Evolutionary conservation across 331 rosid genomes (phyloP), one percentile per base, ranked within the genome.

Genomic region (Cydonia oblonga): DNA sequence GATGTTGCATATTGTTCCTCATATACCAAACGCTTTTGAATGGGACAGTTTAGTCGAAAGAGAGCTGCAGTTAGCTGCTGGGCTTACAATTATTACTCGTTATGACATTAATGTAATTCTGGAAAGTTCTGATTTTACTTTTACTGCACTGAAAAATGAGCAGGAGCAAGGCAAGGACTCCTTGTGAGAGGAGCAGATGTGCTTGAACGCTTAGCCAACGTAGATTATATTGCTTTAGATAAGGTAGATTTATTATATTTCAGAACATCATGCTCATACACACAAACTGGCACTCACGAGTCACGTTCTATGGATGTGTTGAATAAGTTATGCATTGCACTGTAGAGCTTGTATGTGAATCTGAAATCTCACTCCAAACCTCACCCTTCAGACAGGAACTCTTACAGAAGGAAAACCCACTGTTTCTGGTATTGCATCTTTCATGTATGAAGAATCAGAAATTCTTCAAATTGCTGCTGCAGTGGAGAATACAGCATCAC

Each of bases 121-220:
- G 16, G 20, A 24, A 18, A 8, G 59, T 42, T 72, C 30, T 72
- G 49, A 60, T 9, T 58, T 73, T 71, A 63, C 42, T 33, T 57
- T 40, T 35, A 6, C 52, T 57, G 68, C 69, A 20, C 53, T 24
- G 22, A 71, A 72, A 78, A 68, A 74, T 84, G 78, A 79, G 64
- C 88, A 95, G 99, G 99, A 79, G 99, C 96, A 80, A 88, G 93
- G 85, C 92, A 87, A 75, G 99, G 97, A 76, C 96, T 95, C 84
- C 89, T 95, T 76, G 85, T 91, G 56, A 79, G 99, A 83, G 96
- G 99, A 68, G 99, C 97, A 76, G 97, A 95, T 88, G 96, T 91
- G 56, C 84, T 91, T 58, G 96, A 95, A 81, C 92, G 96, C 79
- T 82, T 95, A 83, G 91, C 99, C 40, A 53, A 80, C 73, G 76